These are phyloP conservation scores for Flaveria brownii DNA, from an alignment of 129 eudicot genomes.

Conservation along the genomic window DNA sequence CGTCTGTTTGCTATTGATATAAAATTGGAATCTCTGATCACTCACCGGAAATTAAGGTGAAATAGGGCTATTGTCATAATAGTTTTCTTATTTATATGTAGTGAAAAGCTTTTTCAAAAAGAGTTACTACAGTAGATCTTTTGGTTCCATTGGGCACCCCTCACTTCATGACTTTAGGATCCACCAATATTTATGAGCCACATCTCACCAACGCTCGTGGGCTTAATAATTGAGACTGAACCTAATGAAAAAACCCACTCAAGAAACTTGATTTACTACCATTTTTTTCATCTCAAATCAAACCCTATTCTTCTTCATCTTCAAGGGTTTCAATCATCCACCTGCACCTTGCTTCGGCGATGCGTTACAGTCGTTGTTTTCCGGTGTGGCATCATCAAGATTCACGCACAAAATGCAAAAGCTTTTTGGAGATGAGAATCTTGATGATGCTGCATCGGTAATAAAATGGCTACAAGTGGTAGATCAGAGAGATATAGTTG, in stretches of 20 bases:
- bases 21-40: neutral
- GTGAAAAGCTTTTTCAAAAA: conserved; percentile 19
- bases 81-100: conserved; percentile 18
- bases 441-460: conserved; percentile 86
- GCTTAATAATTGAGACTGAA: conserved; percentile 20
- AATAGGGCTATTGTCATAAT: conserved; percentile 18
- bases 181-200: conserved; percentile 32
- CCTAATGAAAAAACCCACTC: conserved; percentile 14
- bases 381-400: conserved; percentile 75
- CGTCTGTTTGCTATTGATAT: neutral
- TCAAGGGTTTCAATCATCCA: neutral
- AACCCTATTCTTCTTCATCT: conserved; percentile 12
- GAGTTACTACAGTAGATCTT: conserved; percentile 27
- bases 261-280: neutral
- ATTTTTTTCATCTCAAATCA: conserved; percentile 16
- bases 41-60: conserved; percentile 3
- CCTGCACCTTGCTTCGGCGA: too few relatives aligned
- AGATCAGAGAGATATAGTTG: neutral
- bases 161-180: conserved; percentile 21
- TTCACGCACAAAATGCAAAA: conserved; percentile 52
- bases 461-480: conserved; percentile 41
- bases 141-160: conserved; percentile 15
- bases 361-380: conserved; percentile 46
- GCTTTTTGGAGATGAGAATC: conserved; percentile 56
- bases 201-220: conserved; percentile 36